Conservation (phyloP, 257 asterid genomes). For the Ajuga chamaepitys region DNA sequence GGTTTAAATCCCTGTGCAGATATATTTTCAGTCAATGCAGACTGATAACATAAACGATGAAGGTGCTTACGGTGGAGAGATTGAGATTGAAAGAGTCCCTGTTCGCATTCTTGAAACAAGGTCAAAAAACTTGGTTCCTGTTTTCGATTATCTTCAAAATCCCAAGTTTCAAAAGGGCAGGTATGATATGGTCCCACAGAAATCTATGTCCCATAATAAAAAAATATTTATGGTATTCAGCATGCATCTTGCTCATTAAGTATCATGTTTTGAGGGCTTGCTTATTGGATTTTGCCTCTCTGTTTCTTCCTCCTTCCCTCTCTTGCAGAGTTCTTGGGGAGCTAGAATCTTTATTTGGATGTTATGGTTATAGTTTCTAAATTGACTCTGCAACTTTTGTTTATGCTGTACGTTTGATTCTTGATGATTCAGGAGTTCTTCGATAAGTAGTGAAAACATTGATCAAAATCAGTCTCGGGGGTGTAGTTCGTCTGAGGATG, state of each 20-base stretch:
- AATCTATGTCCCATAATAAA: not conserved
- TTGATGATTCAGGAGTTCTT: constrained; percentile 27
- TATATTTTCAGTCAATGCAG: constrained; percentile 56
- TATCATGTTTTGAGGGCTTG: not conserved
- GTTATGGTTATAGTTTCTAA: not conserved
- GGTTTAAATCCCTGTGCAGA: constrained; percentile 42
- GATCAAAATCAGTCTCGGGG: constrained; percentile 33
- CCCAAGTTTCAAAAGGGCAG: constrained; percentile 56
- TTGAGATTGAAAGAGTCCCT: constrained; percentile 66
- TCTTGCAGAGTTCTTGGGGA: not conserved
- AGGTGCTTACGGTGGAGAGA: constrained; percentile 50
- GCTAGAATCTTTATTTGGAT: not conserved
- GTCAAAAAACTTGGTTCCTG: constrained; percentile 74
- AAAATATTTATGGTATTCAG: not conserved
- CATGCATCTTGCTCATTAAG: not conserved
- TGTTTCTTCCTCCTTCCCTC: not conserved
- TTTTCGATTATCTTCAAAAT: constrained; percentile 56
- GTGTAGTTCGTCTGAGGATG: constrained; percentile 27
- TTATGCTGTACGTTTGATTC: not conserved
- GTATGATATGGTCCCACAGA: constrained; percentile 19
- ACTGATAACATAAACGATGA: constrained; percentile 33
- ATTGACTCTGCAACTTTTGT: not conserved
- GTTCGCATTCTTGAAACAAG: constrained; percentile 54
- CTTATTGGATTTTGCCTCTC: not conserved
- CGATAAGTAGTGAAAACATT: constrained; percentile 13